Evolutionary conservation across 2,329 filamentous ascomycete genomes (phyloP).

Genomic region (Fusarium hostae): DNA sequence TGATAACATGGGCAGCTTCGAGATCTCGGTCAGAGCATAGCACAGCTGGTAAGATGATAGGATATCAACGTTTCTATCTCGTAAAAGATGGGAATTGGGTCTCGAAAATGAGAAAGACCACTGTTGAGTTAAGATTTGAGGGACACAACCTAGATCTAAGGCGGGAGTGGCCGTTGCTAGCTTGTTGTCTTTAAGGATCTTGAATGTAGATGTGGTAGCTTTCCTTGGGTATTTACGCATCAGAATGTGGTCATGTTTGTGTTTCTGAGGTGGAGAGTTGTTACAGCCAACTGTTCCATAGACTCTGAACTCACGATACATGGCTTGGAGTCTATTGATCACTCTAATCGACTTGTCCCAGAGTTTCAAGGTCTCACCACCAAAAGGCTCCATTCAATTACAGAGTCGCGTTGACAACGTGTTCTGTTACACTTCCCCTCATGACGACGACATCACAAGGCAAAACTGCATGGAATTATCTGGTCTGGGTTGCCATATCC

Average conservation of each 20-base stretch:
- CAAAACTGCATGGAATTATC: constrained; percentile 12
- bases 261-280: background rate
- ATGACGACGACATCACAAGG: constrained; percentile 36
- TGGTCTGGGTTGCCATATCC: background rate
- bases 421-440: constrained; percentile 2
- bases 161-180: constrained; percentile 36
- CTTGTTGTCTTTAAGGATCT: background rate
- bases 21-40: background rate
- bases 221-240: background rate
- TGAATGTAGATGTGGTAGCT: background rate
- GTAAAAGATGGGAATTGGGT: constrained; percentile 15
- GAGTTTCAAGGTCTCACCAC: background rate
- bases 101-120: background rate
- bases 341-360: background rate
- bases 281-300: background rate
- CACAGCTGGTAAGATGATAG: background rate
- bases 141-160: background rate
- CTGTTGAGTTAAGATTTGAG: background rate
- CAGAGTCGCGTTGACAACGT: background rate
- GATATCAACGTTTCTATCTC: background rate
- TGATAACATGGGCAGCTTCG: background rate
- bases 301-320: background rate
- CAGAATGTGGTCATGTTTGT: background rate
- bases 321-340: background rate
- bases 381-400: background rate